phyloP scores from a whole-genome alignment of 108 stramenopile species.

The Schizochytrium sp. region DNA sequence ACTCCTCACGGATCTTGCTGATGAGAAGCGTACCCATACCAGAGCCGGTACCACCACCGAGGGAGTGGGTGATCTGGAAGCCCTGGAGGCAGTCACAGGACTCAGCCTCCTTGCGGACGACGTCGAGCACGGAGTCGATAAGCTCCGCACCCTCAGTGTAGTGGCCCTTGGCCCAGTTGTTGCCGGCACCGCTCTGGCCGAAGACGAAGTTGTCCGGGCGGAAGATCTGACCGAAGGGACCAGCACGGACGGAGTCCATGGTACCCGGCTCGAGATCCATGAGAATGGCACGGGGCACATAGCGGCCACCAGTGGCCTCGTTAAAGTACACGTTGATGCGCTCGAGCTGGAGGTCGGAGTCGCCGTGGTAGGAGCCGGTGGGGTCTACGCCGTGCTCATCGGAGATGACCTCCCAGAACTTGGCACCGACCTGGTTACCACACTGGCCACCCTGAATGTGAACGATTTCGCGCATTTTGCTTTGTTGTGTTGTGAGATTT shows the following conservation, averaged over 20 bases:
- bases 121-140: conserved; percentile 92
- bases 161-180: conserved; percentile 96
- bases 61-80: conserved; percentile 88
- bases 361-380: conserved; percentile 77
- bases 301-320: conserved; percentile 81
- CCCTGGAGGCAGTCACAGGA: conserved; percentile 88
- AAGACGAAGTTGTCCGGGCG: conserved; percentile 96
- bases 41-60: conserved; percentile 87
- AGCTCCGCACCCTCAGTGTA: conserved; percentile 97
- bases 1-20: conserved; percentile 95
- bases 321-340: conserved; percentile 77
- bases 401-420: conserved; percentile 82
- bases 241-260: conserved; percentile 85
- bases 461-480: conserved; percentile 85
- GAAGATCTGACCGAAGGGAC: conserved; percentile 86
- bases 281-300: conserved; percentile 85
- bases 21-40: conserved; percentile 91
- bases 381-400: conserved; percentile 79
- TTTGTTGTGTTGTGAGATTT: not conserved
- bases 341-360: conserved; percentile 78
- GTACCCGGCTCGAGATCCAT: conserved; percentile 76
- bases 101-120: conserved; percentile 93
- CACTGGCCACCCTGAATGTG: conserved; percentile 88
- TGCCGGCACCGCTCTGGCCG: conserved; percentile 89
- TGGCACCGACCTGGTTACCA: conserved; percentile 83